Percentiles rank a stretch among this genome's conserved stretches.
phyloP scores from a whole-genome alignment of 108 stramenopile species.

The Cyclotella atomus region DNA sequence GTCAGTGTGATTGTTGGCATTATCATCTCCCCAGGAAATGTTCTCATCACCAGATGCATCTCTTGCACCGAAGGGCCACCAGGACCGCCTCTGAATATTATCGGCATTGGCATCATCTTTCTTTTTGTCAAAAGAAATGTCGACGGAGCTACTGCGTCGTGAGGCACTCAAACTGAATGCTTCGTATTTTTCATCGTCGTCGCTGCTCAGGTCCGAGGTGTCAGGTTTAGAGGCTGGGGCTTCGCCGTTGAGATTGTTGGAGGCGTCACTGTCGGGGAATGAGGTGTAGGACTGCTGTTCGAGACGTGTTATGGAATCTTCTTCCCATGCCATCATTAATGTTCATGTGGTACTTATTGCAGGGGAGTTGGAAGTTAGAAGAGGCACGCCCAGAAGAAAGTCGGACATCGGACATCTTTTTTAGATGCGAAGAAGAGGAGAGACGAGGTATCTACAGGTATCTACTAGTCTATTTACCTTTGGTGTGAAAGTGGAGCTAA shows the following conservation, averaged over 20 bases:
- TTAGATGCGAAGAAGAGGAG: too few species aligned
- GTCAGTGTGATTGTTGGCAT: background rate
- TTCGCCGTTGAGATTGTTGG: background rate
- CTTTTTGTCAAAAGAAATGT: background rate
- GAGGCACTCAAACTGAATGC: background rate
- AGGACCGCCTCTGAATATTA: background rate
- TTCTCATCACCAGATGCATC: background rate
- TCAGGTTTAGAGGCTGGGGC: too few species aligned
- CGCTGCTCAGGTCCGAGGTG: background rate
- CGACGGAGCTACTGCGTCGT: background rate
- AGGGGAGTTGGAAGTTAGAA: too few species aligned
- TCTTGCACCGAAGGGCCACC: background rate
- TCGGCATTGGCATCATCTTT: background rate
- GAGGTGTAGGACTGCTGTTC: too few species aligned
- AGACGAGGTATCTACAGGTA: too few species aligned
- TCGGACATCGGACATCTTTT: too few species aligned
- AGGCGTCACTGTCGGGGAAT: background rate
- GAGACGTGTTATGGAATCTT: background rate
- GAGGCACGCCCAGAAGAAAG: too few species aligned
- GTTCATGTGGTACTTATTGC: too few species aligned
- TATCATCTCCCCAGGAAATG: background rate
- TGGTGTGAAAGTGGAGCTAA: too few species aligned
- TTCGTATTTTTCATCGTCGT: conserved; percentile 12
- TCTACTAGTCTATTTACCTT: too few species aligned
- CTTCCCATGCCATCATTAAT: background rate